Conservation (phyloP, 306 rosid species). For the Gastrolobium bilobum region DNA sequence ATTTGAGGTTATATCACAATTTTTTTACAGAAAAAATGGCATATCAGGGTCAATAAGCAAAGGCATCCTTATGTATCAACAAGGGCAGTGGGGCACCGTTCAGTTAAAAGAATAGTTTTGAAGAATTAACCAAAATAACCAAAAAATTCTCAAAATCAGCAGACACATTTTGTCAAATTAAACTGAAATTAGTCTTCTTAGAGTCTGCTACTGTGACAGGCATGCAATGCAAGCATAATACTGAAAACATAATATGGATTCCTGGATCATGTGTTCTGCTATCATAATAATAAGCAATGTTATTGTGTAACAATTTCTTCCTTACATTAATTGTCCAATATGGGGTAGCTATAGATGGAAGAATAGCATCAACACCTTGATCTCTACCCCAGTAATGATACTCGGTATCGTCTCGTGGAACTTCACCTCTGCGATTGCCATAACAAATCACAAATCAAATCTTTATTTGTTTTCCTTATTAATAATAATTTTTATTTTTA, state of each 20-base stretch:
- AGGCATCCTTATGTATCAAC: neutral
- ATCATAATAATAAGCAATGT: constrained; percentile 17
- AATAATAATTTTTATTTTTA: no score
- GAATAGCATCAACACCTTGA: constrained; percentile 55
- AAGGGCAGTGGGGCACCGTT: neutral
- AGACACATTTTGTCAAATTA: constrained; percentile 6
- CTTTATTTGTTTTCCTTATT: no score
- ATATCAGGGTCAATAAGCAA: no score
- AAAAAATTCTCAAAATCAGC: neutral
- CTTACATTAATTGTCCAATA: constrained; percentile 61
- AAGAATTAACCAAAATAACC: constrained; percentile 18
- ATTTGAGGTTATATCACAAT: no score
- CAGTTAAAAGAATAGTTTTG: constrained; percentile 12
- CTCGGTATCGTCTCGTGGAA: no score
- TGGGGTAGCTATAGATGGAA: constrained; percentile 51
- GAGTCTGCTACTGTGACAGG: neutral
- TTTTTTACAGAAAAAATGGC: no score
- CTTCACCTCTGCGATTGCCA: no score
- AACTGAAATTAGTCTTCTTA: neutral
- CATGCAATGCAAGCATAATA: constrained; percentile 3
- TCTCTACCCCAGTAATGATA: no score
- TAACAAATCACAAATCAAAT: no score
- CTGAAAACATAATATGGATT: neutral
- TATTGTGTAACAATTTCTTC: constrained; percentile 17
- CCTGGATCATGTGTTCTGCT: neutral